Evolutionary conservation across 2,329 filamentous ascomycete genomes (phyloP).

Genomic region (Colletotrichum sp.): DNA sequence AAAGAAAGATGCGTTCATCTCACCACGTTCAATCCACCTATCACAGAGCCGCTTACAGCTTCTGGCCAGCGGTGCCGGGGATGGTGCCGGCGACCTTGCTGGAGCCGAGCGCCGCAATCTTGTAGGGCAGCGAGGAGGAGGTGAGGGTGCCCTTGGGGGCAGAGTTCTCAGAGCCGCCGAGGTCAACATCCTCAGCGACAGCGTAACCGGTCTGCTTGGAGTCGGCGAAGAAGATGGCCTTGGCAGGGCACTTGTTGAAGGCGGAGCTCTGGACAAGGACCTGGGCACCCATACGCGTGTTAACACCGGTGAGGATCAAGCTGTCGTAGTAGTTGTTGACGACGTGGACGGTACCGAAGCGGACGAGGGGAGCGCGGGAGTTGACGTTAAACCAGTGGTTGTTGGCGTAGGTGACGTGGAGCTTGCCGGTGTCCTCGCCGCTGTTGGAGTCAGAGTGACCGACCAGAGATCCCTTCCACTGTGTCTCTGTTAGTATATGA

Average conservation of each 20-base stretch:
- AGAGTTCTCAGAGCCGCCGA: slow-evolving; percentile 49
- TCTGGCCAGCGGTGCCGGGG: slow-evolving; percentile 36
- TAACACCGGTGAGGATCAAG: slow-evolving; percentile 52
- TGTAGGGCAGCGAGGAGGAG: slow-evolving; percentile 55
- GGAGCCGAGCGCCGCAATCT: slow-evolving; percentile 44
- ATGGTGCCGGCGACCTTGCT: slow-evolving; percentile 46
- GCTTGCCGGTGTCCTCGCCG: slow-evolving; percentile 61
- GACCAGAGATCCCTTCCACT: slow-evolving; percentile 61
- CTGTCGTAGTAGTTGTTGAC: slow-evolving; percentile 48
- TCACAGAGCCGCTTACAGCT: slow-evolving; percentile 17
- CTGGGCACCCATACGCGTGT: slow-evolving; percentile 58
- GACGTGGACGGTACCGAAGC: slow-evolving; percentile 66
- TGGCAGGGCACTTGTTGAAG: slow-evolving; percentile 43
- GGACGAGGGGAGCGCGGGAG: slow-evolving; percentile 62
- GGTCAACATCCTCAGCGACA: slow-evolving; percentile 40
- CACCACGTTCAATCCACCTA: not conserved
- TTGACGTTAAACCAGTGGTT: slow-evolving; percentile 67
- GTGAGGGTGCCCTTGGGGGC: slow-evolving; percentile 52
- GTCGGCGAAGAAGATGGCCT: slow-evolving; percentile 38
- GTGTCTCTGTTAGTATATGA: slow-evolving; percentile 39
- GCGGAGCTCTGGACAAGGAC: slow-evolving; percentile 58
- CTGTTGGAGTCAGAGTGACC: slow-evolving; percentile 66
- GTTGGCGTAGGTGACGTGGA: slow-evolving; percentile 65
- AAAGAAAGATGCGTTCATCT: not conserved
- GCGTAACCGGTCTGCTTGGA: slow-evolving; percentile 43